Evolutionary conservation across 306 rosid genomes (phyloP), one percentile per base, ranked within the genome.

Genomic region (Clitoria ternatea): DNA sequence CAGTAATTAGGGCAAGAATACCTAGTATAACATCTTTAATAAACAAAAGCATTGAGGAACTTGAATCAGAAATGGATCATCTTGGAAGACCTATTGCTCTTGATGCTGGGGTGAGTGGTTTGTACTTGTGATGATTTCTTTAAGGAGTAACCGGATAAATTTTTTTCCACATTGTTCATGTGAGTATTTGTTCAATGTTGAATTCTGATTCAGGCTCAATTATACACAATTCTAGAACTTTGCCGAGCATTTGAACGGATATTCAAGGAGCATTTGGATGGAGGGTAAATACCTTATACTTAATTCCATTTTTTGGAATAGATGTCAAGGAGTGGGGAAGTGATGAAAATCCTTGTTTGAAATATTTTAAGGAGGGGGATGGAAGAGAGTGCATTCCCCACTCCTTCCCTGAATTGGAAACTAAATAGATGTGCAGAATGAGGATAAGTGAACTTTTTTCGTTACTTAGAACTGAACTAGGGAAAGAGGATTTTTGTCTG

Each of bases 251-350:
- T 94, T 81, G 96, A 94, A 61, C 82, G 92, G 71, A 87, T 94
- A 76, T 94, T 90, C 86, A 94, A 94, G 92, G 98, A 94, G 86
- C 98, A 94, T 70, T 82, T 94, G 81, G 98, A 90, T 60, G 98
- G 96, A 82, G 97, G 97, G 98, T 90, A 89, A 81, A 56, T 69
- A 27, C 69, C 45, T 83, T 15, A 43, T 48, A 3, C 12, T 47
- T 1, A 74, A 49, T 35, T 32, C 27, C 15, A 6, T 7, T 75
- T 35, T 56, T 54, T 18, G 33, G 2, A 20, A 18, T 32, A 6
- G 8, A 8, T 27, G 9, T 15, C n/a, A 32, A 47, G 24, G 55
- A 45, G 14, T 40, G 22, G 11, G 42, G n/a, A n/a, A 45, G 23
- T 14, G 24, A 23, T 42, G 15, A 63, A 8, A 15, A 63, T 26